Base-by-base conservation (phyloP, 2,329 filamentous ascomycete genomes). In the Huntiella abstrusa region DNA sequence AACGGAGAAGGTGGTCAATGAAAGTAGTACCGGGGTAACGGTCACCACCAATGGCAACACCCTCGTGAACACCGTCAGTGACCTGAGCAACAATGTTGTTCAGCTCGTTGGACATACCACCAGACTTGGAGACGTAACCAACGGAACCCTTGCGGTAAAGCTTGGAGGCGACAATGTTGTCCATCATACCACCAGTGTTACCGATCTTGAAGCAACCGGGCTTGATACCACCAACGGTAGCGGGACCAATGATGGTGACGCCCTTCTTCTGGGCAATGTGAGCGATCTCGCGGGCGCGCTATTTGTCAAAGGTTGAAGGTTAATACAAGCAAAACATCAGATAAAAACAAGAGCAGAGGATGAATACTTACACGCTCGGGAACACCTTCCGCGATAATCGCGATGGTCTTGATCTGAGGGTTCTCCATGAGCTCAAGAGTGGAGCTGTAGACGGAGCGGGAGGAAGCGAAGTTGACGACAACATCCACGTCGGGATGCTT, bases 121-220 rank as follows among this genome's bases (percentile, higher is more conserved):
- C 91, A 50, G 91, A 98, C 76, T 98, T 98, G 75, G 88, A 96
- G 66, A 98, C 91, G 67, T 98, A 98, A 58, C 85, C 91, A 55
- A 98, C 87, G 57, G 91, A 96, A 58, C 91, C 91, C 70, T 91
- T 91, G 68, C 91, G 88, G 80, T 98, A 98, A 52, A 98, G 84
- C 80, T 98, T 98, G 64, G 91, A 96, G 57, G 91, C 86, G 54
- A 98, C 91, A 59, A 98, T 98, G 77, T 98, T 98, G 77, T 98
- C 91, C 91, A 98, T 98, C 91, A 98, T 98, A 67, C 91, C 91
- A 76, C 91, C 91, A 59, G 91, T 98, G 77, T 98, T 98, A 64
- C 91, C 91, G 55, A 98, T 98, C 78, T 96, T 98, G 83, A 88
- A 98, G 64, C 83, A 84, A 65, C 91, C 91, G 52, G 91, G 91